A percentile compares a stretch with the other conserved stretches of the same genome.
These are phyloP conservation scores for Citrus hindsii DNA, from an alignment of 345 rosid species.

Conservation along the genomic window DNA sequence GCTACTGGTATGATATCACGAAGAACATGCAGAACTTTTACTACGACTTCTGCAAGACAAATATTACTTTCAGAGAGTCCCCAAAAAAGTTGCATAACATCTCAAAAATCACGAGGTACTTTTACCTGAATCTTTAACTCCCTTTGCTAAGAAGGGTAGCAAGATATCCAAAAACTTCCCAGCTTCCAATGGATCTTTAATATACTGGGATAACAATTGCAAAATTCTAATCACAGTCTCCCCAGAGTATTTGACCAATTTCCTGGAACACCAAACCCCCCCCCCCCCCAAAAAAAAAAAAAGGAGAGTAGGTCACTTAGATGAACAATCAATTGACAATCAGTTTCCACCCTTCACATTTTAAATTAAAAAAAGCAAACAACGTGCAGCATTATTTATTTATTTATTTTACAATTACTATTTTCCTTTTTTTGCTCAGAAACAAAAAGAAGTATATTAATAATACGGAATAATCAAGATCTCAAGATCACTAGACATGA, in stretches of 20 bases:
- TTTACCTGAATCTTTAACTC: conserved; percentile 61
- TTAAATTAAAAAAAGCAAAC: conserved; percentile 1
- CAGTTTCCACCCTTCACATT: background rate
- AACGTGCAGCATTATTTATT: too few species aligned
- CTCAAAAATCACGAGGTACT: background rate
- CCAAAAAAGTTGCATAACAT: background rate
- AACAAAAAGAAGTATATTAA: background rate
- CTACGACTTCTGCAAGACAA: conserved; percentile 48
- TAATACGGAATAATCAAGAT: background rate
- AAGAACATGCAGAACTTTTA: conserved; percentile 57
- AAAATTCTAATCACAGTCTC: conserved; percentile 62
- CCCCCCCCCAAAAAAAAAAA: background rate
- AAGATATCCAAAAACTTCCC: conserved; percentile 63
- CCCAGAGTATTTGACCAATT: conserved; percentile 58
- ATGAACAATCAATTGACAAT: background rate
- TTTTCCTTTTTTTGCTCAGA: background rate
- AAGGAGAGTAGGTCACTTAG: background rate
- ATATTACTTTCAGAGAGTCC: background rate
- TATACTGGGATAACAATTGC: conserved; percentile 57
- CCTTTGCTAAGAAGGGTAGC: conserved; percentile 57
- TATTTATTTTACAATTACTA: too few species aligned
- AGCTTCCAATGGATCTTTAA: conserved; percentile 45
- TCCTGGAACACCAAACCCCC: conserved; percentile 34
- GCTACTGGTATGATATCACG: conserved; percentile 48
- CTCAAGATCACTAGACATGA: background rate